Evolutionary conservation across 1,284 basidiomycete genomes (phyloP).

Genomic region (Leccinum griseonigrum): DNA sequence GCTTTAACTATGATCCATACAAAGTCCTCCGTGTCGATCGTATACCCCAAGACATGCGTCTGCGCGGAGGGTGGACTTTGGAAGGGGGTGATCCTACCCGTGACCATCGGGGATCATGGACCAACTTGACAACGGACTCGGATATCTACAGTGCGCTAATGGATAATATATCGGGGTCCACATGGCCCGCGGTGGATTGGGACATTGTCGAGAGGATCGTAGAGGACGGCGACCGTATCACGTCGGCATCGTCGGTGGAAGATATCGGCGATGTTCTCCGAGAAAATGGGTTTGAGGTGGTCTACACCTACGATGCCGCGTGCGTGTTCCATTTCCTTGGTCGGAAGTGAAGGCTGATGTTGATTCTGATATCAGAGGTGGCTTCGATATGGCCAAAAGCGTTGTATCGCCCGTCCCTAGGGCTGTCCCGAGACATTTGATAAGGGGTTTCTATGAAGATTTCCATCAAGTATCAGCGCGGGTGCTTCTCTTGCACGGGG

Average conservation of each 20-base stretch:
- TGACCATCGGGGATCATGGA: conserved; percentile 27
- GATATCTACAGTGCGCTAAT: conserved; percentile 20
- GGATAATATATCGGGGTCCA: conserved; percentile 7
- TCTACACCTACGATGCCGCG: conserved; percentile 38
- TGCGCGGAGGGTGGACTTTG: conserved; percentile 29
- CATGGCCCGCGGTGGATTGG: conserved; percentile 21
- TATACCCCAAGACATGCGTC: conserved; percentile 33
- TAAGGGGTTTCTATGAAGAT: conserved; percentile 42
- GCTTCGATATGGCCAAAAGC: conserved; percentile 40
- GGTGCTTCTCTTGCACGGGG: conserved; percentile 41
- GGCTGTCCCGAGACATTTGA: conserved; percentile 31
- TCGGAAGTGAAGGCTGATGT: background rate
- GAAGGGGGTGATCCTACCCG: conserved; percentile 16
- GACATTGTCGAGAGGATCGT: conserved; percentile 15
- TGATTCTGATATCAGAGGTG: conserved; percentile 27
- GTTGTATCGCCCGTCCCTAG: conserved; percentile 37
- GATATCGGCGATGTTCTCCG: conserved; percentile 34
- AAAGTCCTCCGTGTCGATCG: conserved; percentile 37
- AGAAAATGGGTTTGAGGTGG: conserved; percentile 36
- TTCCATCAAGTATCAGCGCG: conserved; percentile 33
- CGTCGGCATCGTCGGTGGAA: conserved; percentile 24
- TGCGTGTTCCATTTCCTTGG: conserved; percentile 21
- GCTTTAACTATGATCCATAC: conserved; percentile 38
- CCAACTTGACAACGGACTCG: conserved; percentile 14
- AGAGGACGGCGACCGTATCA: conserved; percentile 20